A percentile compares a stretch with the other conserved stretches of the same genome.
phyloP scores from a whole-genome alignment of 2,329 filamentous ascomycete genomes.

The Aspergillus eucalypticola region DNA sequence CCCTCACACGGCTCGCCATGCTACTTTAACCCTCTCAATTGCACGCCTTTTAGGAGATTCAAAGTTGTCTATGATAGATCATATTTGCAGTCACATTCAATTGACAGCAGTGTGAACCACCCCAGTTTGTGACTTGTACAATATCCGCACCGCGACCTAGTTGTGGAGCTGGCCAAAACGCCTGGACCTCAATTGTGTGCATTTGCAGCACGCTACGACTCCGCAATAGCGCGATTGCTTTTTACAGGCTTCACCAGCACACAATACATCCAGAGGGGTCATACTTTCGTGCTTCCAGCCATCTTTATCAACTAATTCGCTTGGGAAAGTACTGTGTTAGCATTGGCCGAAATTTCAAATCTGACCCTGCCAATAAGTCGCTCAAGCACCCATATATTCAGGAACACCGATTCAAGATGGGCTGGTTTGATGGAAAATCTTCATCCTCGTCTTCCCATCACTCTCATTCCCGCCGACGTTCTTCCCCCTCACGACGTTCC shows the following conservation, averaged over 20 bases:
- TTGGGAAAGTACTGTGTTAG: background rate
- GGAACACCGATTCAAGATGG: slow-evolving; percentile 37
- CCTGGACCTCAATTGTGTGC: slow-evolving; percentile 21
- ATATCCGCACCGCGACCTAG: slow-evolving; percentile 5
- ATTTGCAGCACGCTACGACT: slow-evolving; percentile 19
- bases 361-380: background rate
- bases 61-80: background rate
- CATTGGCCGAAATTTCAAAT: background rate
- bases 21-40: background rate
- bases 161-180: slow-evolving; percentile 21
- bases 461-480: slow-evolving; percentile 36
- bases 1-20: background rate
- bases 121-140: background rate
- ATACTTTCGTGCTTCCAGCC: background rate
- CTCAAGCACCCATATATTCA: background rate
- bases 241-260: slow-evolving; percentile 14
- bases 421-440: slow-evolving; percentile 48
- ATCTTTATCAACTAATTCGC: background rate
- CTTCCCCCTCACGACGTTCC: slow-evolving; percentile 40
- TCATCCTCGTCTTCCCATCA: slow-evolving; percentile 29
- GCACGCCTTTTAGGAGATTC: background rate
- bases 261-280: slow-evolving; percentile 7
- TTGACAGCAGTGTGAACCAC: background rate
- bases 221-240: slow-evolving; percentile 14
- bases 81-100: background rate